These are phyloP conservation scores for Xylariomycetidae sp. DNA, from an alignment of 2,329 filamentous ascomycete species.

Conservation along the genomic window DNA sequence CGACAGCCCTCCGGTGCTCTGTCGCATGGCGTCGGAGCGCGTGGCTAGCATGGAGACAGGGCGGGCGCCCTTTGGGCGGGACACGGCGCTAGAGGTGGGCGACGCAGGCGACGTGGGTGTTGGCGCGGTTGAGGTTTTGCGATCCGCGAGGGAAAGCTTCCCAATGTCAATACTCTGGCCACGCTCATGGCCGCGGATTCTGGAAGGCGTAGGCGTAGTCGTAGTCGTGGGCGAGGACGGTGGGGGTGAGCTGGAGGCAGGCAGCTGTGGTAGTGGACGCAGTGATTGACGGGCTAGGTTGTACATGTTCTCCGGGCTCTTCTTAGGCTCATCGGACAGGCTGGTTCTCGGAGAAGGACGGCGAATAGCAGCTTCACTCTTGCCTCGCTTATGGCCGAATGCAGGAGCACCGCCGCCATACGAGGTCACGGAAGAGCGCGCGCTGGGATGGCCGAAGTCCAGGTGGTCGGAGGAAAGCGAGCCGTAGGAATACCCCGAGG, in stretches of 20 bases:
- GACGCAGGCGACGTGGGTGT: slow-evolving; percentile 17
- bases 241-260: slow-evolving; percentile 36
- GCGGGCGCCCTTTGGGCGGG: slow-evolving; percentile 28
- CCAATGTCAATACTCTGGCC: slow-evolving; percentile 61
- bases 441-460: slow-evolving; percentile 59
- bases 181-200: slow-evolving; percentile 45
- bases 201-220: slow-evolving; percentile 29
- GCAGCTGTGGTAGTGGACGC: slow-evolving; percentile 64
- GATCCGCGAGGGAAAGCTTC: slow-evolving; percentile 44
- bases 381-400: slow-evolving; percentile 62
- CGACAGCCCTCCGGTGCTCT: slow-evolving; percentile 27
- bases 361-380: slow-evolving; percentile 60
- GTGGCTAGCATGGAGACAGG: slow-evolving; percentile 58
- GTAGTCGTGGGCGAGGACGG: slow-evolving; percentile 25
- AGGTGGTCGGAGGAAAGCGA: slow-evolving; percentile 40
- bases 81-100: too few relatives aligned
- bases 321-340: slow-evolving; percentile 36
- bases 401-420: slow-evolving; percentile 42
- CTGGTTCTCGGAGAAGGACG: slow-evolving; percentile 45
- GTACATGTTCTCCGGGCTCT: slow-evolving; percentile 58
- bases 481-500: slow-evolving; percentile 57
- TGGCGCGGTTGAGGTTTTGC: slow-evolving; percentile 34
- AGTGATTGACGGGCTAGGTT: slow-evolving; percentile 70
- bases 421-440: slow-evolving; percentile 67
- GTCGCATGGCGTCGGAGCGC: slow-evolving; percentile 46